Base-by-base conservation (phyloP, 2,329 filamentous ascomycete species). In the Sclerotinia borealis region DNA sequence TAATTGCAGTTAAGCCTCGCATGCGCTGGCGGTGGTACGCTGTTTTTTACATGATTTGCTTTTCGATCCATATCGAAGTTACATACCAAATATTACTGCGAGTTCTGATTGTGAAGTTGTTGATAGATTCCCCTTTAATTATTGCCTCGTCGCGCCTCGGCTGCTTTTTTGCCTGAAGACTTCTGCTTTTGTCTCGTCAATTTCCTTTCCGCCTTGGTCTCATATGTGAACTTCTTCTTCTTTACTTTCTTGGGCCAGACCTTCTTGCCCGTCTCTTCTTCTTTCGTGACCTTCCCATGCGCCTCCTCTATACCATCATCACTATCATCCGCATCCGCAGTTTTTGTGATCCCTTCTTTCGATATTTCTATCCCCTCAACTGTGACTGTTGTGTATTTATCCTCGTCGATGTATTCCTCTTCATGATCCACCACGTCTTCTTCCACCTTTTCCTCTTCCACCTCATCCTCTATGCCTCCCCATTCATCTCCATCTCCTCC, bases 391-490 rank as follows among this genome's bases (percentile, higher is more conserved):
- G 95, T 98, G 75, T 92, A 97, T 74, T 90, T 90, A 76, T 97
- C 93, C 75, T 98, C 95, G 75, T 99, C 95, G 68, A 97, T 85
- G 77, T 97, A 99, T 76, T 98, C 92, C 69, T 93, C 92, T 75
- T 96, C 90, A 69, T 91, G 87, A 73, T 96, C 87, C 50, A 78
- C 77, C 27, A 85, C 81, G 45, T 81, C 75, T 49, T 68, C 71
- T 39, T 72, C 67, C 27, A 71, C 86, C 25, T 81, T 79, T 59
- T 92, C 81, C 0, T 89, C 90, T 59, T 86, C 71, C 3, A 66
- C 70, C 31, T 76, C 78, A 4, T 75, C 73, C 8, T 73, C 78
- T 4, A 78, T 76, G 1, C 79, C 79, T 29, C 76, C 76, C n/a
- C 76, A 73, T 8, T 76, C 74, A 34, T 58, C 54, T 6, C 54